A percentile compares a stretch with the other conserved stretches of the same genome.
Conservation (phyloP, 345 rosid genomes). For the Gossypium anomalum region DNA sequence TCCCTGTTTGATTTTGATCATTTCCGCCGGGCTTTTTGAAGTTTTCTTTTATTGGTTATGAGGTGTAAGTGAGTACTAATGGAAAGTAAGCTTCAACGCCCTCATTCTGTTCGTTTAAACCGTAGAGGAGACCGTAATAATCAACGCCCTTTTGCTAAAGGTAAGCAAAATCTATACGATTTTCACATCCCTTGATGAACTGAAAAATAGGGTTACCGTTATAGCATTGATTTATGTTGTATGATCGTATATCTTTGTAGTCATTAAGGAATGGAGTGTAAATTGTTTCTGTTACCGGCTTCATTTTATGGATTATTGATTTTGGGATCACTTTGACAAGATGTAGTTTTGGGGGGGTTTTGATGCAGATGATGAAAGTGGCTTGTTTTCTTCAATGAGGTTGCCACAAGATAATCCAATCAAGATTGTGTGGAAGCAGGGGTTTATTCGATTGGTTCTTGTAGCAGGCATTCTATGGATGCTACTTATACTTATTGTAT, state of each 20-base stretch:
- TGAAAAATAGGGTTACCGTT: not conserved
- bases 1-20: not conserved
- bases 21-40: not conserved
- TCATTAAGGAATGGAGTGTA: not conserved
- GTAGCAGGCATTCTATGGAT: constrained; percentile 85
- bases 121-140: constrained; percentile 55
- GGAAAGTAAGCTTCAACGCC: constrained; percentile 28
- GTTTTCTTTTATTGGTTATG: constrained; percentile 2
- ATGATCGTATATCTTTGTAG: not conserved
- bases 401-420: constrained; percentile 43
- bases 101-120: constrained; percentile 52
- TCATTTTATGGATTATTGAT: not conserved
- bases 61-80: constrained; percentile 9
- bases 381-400: constrained; percentile 51
- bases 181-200: not conserved
- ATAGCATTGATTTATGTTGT: not conserved
- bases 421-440: constrained; percentile 60
- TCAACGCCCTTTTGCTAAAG: constrained; percentile 35
- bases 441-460: constrained; percentile 70
- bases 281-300: not conserved
- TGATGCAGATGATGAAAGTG: constrained; percentile 45
- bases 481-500: constrained; percentile 68
- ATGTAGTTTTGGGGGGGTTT: not conserved
- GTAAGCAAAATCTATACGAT: constrained; percentile 20
- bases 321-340: not conserved